A percentile compares a stretch with the other conserved stretches of the same genome.
Conservation (phyloP, 176 grass and related monocot species). For the Avena eriantha region DNA sequence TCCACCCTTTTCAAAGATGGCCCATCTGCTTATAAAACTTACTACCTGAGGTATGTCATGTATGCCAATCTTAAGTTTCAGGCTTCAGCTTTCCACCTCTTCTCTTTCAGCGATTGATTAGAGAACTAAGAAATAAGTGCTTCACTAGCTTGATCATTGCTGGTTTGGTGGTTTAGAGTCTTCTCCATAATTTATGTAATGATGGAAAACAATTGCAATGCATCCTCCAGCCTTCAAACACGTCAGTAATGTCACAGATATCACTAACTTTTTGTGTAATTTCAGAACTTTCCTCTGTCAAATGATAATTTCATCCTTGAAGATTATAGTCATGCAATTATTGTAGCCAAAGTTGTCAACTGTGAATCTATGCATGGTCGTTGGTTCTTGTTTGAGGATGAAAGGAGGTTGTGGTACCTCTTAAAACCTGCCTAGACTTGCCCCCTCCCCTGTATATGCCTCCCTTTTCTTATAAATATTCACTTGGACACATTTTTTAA, state of each 20-base stretch:
- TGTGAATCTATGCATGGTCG: slow-evolving; percentile 8
- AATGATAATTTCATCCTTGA: slow-evolving; percentile 13
- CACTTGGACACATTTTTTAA: not conserved
- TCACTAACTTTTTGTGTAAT: slow-evolving; percentile 11
- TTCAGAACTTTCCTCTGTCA: not conserved
- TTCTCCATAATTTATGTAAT: slow-evolving; percentile 14
- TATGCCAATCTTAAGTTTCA: slow-evolving; percentile 13
- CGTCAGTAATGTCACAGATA: slow-evolving; percentile 30
- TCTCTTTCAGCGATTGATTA: slow-evolving; percentile 23
- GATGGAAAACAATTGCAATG: slow-evolving; percentile 11
- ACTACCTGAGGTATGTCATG: slow-evolving; percentile 81
- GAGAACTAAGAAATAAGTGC: not conserved
- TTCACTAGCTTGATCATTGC: slow-evolving; percentile 13
- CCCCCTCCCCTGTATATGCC: not conserved
- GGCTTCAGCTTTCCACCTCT: slow-evolving; percentile 15
- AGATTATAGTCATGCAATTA: slow-evolving; percentile 5
- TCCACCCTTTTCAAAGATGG: slow-evolving; percentile 93
- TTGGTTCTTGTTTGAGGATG: not conserved
- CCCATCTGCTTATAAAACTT: slow-evolving; percentile 84
- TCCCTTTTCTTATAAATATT: not conserved
- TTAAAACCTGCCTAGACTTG: not conserved
- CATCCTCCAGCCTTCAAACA: not conserved
- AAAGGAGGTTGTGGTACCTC: not conserved
- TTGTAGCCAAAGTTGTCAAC: not conserved
- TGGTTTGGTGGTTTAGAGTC: not conserved